A percentile compares a stretch with the other conserved stretches of the same genome.
Evolutionary conservation across 805 yeast species (phyloP).

Genomic region (Candida krabiensis): DNA sequence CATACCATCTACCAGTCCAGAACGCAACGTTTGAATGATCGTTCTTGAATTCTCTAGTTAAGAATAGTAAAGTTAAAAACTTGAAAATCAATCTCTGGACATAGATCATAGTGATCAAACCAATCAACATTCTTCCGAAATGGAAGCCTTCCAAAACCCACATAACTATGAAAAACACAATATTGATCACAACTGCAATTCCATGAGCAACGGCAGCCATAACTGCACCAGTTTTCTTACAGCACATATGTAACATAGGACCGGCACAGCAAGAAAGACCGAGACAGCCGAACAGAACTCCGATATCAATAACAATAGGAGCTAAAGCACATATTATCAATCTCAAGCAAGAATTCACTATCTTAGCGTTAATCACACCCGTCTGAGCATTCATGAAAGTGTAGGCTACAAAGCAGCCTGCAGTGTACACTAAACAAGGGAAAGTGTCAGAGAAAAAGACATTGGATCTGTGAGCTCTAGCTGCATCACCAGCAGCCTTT

Average conservation of each 20-base stretch:
- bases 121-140: conserved; percentile 83
- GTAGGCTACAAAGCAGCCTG: conserved; percentile 77
- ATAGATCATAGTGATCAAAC: conserved; percentile 80
- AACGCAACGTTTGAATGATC: conserved; percentile 96
- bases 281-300: conserved; percentile 73
- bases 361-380: conserved; percentile 58
- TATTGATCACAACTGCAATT: conserved; percentile 83
- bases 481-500: conserved; percentile 79
- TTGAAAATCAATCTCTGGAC: conserved; percentile 87
- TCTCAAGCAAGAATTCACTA: conserved; percentile 72
- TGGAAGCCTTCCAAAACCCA: conserved; percentile 96
- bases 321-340: conserved; percentile 79
- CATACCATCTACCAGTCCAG: conserved; percentile 99
- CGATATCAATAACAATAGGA: conserved; percentile 89
- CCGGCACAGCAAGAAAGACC: conserved; percentile 96
- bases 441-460: conserved; percentile 67
- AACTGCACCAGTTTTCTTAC: conserved; percentile 95
- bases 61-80: conserved; percentile 68
- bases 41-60: conserved; percentile 95
- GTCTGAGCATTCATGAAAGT: conserved; percentile 85
- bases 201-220: conserved; percentile 97
- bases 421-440: conserved; percentile 72
- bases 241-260: conserved; percentile 90
- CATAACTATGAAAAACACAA: conserved; percentile 88
- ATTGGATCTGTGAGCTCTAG: conserved; percentile 80